These are phyloP conservation scores for Kazachstania sp. DNA, from an alignment of 1,139 yeast species.

Conservation along the genomic window DNA sequence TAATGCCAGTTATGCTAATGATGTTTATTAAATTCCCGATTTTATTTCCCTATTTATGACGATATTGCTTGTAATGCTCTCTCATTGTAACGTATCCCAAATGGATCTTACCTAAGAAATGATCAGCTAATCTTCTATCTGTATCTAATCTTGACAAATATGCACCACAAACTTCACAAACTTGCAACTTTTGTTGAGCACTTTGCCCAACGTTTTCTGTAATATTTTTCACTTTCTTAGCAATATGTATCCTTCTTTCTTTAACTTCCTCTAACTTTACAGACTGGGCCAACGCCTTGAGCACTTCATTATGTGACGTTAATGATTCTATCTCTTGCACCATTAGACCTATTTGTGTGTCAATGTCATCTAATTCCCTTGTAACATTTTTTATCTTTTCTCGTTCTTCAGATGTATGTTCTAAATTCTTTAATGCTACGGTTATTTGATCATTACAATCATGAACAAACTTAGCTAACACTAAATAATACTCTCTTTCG, in stretches of 20 bases:
- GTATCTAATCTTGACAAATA: constrained; percentile 79
- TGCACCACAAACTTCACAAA: constrained; percentile 89
- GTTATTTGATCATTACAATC: constrained; percentile 65
- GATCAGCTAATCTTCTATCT: constrained; percentile 85
- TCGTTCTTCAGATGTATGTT: constrained; percentile 72
- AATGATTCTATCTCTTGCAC: constrained; percentile 60
- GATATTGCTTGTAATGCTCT: constrained; percentile 33
- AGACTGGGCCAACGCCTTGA: constrained; percentile 42
- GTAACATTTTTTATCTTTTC: constrained; percentile 55
- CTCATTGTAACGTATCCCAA: constrained; percentile 73
- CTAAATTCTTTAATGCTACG: constrained; percentile 57
- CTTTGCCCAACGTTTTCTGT: constrained; percentile 76
- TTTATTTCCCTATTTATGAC: background rate
- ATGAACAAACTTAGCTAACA: constrained; percentile 38
- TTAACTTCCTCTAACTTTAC: constrained; percentile 39
- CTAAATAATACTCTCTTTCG: constrained; percentile 52
- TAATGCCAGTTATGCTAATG: background rate
- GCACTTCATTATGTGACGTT: constrained; percentile 42
- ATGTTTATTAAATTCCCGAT: background rate
- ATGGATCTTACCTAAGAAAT: constrained; percentile 83
- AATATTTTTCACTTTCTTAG: constrained; percentile 48
- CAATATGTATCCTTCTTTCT: constrained; percentile 40
- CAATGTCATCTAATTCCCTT: constrained; percentile 57
- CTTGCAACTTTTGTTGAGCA: constrained; percentile 85
- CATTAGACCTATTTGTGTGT: constrained; percentile 58